These are phyloP conservation scores for Chaetomium globosum DNA, from an alignment of 2,329 filamentous ascomycete genomes.

Conservation along the genomic window DNA sequence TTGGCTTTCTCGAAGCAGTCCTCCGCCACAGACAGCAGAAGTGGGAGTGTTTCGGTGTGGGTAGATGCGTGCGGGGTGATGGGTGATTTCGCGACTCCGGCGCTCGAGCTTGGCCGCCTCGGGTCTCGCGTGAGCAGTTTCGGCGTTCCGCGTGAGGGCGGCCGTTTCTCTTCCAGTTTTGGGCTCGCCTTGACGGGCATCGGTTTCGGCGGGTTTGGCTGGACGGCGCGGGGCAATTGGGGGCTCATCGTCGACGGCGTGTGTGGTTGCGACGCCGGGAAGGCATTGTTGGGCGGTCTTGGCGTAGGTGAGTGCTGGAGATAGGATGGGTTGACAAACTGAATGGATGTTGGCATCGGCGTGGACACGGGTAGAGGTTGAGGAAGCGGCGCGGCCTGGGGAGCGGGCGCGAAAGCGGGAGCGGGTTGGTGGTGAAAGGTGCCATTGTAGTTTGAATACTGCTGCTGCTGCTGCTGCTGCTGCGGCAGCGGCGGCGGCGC, in stretches of 20 bases:
- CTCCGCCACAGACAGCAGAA: constrained; percentile 72
- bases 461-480: constrained; percentile 23
- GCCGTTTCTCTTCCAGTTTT: constrained; percentile 30
- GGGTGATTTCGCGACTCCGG: constrained; percentile 41
- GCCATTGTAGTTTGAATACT: constrained; percentile 35
- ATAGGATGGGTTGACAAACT: constrained; percentile 39
- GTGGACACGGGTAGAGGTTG: constrained; percentile 10
- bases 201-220: constrained; percentile 24
- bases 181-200: constrained; percentile 28
- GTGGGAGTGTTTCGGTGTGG: constrained; percentile 55
- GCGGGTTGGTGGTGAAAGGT: constrained; percentile 34
- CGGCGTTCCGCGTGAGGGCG: constrained; percentile 26
- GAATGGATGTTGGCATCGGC: constrained; percentile 34
- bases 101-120: constrained; percentile 35
- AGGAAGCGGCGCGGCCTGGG: constrained; percentile 17
- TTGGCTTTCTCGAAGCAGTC: constrained; percentile 73
- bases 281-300: constrained; percentile 24
- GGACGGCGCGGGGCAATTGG: constrained; percentile 23
- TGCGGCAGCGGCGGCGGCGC: no score
- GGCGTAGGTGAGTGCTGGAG: constrained; percentile 34
- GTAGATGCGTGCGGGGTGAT: constrained; percentile 47
- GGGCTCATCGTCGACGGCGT: constrained; percentile 36
- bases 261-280: constrained; percentile 34
- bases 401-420: constrained; percentile 12
- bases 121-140: constrained; percentile 30